Evolutionary conservation across 495 filamentous ascomycete species (phyloP).

Genomic region (Daldinia childiae): DNA sequence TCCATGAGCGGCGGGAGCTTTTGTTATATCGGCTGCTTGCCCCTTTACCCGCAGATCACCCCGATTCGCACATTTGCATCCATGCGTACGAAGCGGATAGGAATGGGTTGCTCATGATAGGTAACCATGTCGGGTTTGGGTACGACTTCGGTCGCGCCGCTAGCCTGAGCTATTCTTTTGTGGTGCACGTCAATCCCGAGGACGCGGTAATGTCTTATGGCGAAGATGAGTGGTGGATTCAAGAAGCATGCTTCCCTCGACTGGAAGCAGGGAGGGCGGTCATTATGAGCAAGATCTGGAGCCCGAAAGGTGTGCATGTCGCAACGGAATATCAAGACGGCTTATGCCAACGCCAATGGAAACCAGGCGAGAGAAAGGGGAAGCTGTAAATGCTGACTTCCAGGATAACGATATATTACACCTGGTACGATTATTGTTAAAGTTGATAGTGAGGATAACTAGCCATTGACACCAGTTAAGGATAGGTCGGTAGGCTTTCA

Average conservation of each 20-base stretch:
- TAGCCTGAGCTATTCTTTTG: slow-evolving; percentile 68
- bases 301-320: slow-evolving; percentile 66
- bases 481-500: not conserved
- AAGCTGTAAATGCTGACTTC: slow-evolving; percentile 17
- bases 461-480: not conserved
- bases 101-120: slow-evolving; percentile 72
- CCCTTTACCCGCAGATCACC: slow-evolving; percentile 45
- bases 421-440: not conserved
- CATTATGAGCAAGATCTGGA: slow-evolving; percentile 72
- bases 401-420: not conserved
- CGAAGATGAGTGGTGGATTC: slow-evolving; percentile 69
- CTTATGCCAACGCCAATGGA: slow-evolving; percentile 46
- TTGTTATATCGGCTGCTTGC: slow-evolving; percentile 65
- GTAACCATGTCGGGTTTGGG: slow-evolving; percentile 67
- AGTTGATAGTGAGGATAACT: not conserved
- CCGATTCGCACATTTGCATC: slow-evolving; percentile 64
- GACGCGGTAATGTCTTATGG: slow-evolving; percentile 53
- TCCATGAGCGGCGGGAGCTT: slow-evolving; percentile 68
- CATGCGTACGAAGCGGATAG: slow-evolving; percentile 75
- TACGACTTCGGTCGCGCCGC: slow-evolving; percentile 62
- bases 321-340: slow-evolving; percentile 73
- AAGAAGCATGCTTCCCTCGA: slow-evolving; percentile 70
- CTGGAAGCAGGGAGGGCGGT: slow-evolving; percentile 65
- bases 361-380: slow-evolving; percentile 26
- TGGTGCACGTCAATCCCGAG: slow-evolving; percentile 64